phyloP scores from a whole-genome alignment of 352 stramenopile species.

The Phytophthora agathidicida region DNA sequence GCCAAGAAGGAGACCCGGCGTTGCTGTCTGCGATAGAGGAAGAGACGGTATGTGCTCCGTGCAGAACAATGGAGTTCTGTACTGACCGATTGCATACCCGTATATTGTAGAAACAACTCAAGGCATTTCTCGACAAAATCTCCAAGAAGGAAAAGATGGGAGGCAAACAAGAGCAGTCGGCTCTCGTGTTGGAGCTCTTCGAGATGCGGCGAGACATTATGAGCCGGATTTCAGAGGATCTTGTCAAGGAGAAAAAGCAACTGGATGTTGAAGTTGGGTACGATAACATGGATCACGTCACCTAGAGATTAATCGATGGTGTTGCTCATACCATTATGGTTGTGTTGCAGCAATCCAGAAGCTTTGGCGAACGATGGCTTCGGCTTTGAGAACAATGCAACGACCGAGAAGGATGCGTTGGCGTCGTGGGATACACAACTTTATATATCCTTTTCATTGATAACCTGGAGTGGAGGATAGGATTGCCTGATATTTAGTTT shows the following conservation, averaged over 20 bases:
- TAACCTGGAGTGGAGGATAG: background rate
- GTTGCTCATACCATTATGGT: slow-evolving; percentile 1
- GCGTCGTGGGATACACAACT: slow-evolving; percentile 74
- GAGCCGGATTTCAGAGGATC: slow-evolving; percentile 71
- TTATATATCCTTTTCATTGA: slow-evolving; percentile 57
- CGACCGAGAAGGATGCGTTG: slow-evolving; percentile 58
- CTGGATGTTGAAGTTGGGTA: slow-evolving; percentile 67
- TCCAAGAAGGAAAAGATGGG: slow-evolving; percentile 69
- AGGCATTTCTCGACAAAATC: slow-evolving; percentile 63
- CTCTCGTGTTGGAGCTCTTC: slow-evolving; percentile 64
- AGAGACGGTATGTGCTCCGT: slow-evolving; percentile 39
- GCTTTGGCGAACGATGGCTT: slow-evolving; percentile 19
- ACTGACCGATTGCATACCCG: too few species aligned
- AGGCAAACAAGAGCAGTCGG: slow-evolving; percentile 42
- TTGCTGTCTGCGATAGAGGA: slow-evolving; percentile 27
- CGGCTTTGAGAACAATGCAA: slow-evolving; percentile 13
- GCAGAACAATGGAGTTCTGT: too few species aligned
- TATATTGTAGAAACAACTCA: slow-evolving; percentile 63
- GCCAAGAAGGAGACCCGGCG: slow-evolving; percentile 23
- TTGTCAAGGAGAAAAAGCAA: slow-evolving; percentile 67
- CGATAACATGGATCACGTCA: slow-evolving; percentile 2
- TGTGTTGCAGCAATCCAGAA: slow-evolving; percentile 26
- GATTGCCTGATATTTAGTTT: background rate
- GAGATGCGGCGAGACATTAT: slow-evolving; percentile 72
- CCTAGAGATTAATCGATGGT: background rate